These are phyloP conservation scores for Penicillium aurantiogriseum DNA, from an alignment of 2,329 filamentous ascomycete species.

Conservation along the genomic window DNA sequence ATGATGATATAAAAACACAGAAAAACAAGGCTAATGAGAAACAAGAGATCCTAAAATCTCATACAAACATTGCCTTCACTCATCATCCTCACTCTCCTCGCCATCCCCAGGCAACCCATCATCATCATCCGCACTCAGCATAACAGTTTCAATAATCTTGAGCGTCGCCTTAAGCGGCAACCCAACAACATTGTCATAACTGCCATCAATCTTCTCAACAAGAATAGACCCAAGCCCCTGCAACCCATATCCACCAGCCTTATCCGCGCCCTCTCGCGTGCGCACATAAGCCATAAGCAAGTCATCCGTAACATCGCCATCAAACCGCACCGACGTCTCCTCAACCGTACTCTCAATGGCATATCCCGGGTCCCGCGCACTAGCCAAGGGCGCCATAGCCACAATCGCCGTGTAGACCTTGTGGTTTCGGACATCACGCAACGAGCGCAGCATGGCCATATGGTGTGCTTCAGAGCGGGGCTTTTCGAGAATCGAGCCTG, in stretches of 20 bases:
- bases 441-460: constrained; percentile 73
- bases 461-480: constrained; percentile 79
- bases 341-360: constrained; percentile 76
- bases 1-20: neutral
- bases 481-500: constrained; percentile 85
- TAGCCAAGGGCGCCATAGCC: constrained; percentile 77
- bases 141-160: constrained; percentile 81
- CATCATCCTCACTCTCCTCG: constrained; percentile 27
- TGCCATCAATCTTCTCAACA: constrained; percentile 84
- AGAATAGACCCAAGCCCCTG: constrained; percentile 85
- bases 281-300: constrained; percentile 66
- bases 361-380: constrained; percentile 82
- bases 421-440: constrained; percentile 75
- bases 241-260: constrained; percentile 92
- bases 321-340: constrained; percentile 89
- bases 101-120: constrained; percentile 52
- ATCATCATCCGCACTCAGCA: constrained; percentile 69
- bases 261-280: constrained; percentile 90
- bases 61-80: constrained; percentile 1
- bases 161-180: constrained; percentile 77
- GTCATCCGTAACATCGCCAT: constrained; percentile 71
- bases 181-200: constrained; percentile 91
- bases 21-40: neutral
- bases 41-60: neutral
- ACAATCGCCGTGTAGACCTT: constrained; percentile 83